Evolutionary conservation across 2,329 filamentous ascomycete species (phyloP).

Genomic region (Verticillium tricorpus): DNA sequence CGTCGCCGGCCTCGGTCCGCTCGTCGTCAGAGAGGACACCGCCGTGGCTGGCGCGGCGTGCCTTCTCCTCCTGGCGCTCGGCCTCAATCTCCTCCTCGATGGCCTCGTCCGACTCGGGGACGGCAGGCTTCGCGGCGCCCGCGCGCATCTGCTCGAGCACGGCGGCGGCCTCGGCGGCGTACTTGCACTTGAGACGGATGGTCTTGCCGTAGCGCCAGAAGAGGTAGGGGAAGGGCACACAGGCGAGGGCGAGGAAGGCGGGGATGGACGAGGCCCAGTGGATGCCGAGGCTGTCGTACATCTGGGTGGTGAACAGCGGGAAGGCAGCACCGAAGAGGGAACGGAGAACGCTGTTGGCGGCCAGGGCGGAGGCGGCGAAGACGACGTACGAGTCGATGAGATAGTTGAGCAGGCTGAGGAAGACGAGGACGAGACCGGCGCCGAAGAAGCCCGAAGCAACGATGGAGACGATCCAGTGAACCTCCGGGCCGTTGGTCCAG

Average conservation of each 20-base stretch:
- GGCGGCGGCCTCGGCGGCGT: conserved; percentile 52
- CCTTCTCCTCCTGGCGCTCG: conserved; percentile 8
- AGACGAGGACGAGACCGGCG: conserved; percentile 56
- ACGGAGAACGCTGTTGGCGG: conserved; percentile 67
- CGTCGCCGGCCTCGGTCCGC: conserved; percentile 8
- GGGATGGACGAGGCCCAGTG: conserved; percentile 74
- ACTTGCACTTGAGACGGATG: conserved; percentile 51
- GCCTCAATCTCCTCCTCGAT: conserved; percentile 9
- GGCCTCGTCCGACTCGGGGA: not conserved
- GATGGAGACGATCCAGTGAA: conserved; percentile 54
- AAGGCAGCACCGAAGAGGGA: conserved; percentile 70
- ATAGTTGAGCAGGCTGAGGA: conserved; percentile 63
- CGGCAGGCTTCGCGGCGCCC: not conserved
- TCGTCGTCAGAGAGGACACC: conserved; percentile 12
- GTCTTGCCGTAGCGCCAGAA: conserved; percentile 64
- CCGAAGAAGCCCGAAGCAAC: conserved; percentile 45
- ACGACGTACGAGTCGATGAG: conserved; percentile 63
- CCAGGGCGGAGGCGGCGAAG: conserved; percentile 70
- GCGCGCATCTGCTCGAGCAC: conserved; percentile 45
- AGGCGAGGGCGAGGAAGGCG: conserved; percentile 67
- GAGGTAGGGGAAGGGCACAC: conserved; percentile 69
- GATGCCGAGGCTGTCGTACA: conserved; percentile 58
- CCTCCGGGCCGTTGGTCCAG: conserved; percentile 52
- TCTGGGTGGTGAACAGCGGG: conserved; percentile 63
- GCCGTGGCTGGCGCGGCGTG: conserved; percentile 1